Conservation (phyloP, 495 filamentous ascomycete genomes). For the Penicillium coprophilum region DNA sequence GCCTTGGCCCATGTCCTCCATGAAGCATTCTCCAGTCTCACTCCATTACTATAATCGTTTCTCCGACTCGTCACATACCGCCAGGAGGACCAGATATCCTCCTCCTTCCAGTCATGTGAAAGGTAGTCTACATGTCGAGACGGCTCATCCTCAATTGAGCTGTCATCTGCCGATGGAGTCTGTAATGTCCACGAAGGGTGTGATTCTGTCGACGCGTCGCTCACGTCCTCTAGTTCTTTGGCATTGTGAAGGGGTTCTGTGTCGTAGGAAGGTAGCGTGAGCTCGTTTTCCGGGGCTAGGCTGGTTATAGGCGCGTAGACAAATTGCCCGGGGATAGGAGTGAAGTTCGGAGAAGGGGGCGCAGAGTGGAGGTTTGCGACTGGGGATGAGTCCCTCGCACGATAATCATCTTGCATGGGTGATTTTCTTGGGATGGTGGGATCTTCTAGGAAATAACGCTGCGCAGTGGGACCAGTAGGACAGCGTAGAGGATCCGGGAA, state of each 20-base stretch:
- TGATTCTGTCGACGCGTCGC: conserved; percentile 26
- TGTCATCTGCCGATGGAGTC: conserved; percentile 73
- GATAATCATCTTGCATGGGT: conserved; percentile 35
- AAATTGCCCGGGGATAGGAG: conserved; percentile 25
- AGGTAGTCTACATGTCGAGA: conserved; percentile 95
- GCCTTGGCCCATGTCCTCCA: conserved; percentile 98
- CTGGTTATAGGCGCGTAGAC: conserved; percentile 58
- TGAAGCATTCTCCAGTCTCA: conserved; percentile 90
- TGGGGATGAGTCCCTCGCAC: conserved; percentile 34
- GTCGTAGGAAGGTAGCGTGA: conserved; percentile 38
- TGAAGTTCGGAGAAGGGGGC: conserved; percentile 43
- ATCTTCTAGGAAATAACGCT: conserved; percentile 45
- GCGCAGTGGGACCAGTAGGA: conserved; percentile 44
- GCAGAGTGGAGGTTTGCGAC: conserved; percentile 37
- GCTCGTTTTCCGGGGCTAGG: conserved; percentile 60
- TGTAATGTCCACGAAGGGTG: conserved; percentile 18
- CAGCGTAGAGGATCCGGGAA: conserved; percentile 42
- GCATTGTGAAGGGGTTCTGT: not conserved
- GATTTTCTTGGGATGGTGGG: conserved; percentile 35
- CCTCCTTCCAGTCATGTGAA: conserved; percentile 92
- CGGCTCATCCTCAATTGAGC: conserved; percentile 70
- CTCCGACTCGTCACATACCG: conserved; percentile 80
- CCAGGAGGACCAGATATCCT: conserved; percentile 98
- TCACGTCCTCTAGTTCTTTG: conserved; percentile 22
- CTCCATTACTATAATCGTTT: conserved; percentile 74